These are phyloP conservation scores for Chlorophyllum brunneum DNA, from an alignment of 768 basidiomycete genomes.

Conservation along the genomic window DNA sequence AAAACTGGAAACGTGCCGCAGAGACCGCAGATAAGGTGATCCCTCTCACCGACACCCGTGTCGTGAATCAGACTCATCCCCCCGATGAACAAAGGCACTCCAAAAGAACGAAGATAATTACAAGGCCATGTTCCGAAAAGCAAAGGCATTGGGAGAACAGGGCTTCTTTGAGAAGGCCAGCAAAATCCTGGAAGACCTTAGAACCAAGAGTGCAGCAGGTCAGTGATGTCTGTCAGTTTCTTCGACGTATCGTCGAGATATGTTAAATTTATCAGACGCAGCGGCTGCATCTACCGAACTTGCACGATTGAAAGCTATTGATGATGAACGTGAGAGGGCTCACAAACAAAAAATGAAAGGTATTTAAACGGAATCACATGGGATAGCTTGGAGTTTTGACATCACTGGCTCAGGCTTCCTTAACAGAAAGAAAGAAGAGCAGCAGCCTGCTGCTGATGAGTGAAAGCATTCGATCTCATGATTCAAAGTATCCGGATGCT, in stretches of 20 bases:
- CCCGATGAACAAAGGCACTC: slow-evolving; percentile 47
- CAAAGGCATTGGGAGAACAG: slow-evolving; percentile 70
- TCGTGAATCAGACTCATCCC: not conserved
- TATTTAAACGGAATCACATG: slow-evolving; percentile 20
- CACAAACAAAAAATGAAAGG: slow-evolving; percentile 77
- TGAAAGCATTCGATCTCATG: not conserved
- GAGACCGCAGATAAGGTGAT: slow-evolving; percentile 78
- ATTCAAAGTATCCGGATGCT: too few relatives aligned
- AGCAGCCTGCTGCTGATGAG: slow-evolving; percentile 32
- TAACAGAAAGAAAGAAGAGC: slow-evolving; percentile 48
- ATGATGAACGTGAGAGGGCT: slow-evolving; percentile 62
- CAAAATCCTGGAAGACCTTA: slow-evolving; percentile 59
- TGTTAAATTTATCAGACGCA: slow-evolving; percentile 38
- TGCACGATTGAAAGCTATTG: slow-evolving; percentile 51
- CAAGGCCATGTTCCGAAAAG: slow-evolving; percentile 81
- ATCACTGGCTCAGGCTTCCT: slow-evolving; percentile 41
- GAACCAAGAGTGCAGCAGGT: slow-evolving; percentile 63
- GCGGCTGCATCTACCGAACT: slow-evolving; percentile 62
- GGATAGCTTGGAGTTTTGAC: not conserved
- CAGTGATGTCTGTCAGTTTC: slow-evolving; percentile 6
- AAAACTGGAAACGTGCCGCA: slow-evolving; percentile 73
- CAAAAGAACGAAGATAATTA: slow-evolving; percentile 70
- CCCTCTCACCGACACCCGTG: not conserved
- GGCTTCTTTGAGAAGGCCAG: slow-evolving; percentile 76
- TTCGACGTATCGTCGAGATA: not conserved